Conservation (phyloP, 345 rosid genomes). For the Acer negundo region DNA sequence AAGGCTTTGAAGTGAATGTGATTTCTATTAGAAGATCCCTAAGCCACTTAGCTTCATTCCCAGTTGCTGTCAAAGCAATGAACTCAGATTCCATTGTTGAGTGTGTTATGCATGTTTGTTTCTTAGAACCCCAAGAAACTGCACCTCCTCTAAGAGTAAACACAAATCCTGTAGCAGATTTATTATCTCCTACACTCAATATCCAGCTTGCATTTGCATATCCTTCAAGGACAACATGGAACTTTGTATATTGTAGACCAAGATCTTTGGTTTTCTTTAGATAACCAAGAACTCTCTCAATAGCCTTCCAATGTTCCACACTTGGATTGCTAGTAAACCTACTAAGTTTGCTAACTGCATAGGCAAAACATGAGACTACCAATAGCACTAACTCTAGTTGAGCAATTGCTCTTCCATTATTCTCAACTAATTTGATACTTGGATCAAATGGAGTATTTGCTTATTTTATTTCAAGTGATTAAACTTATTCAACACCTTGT, state of each 20-base stretch:
- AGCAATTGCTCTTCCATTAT: too few relatives aligned
- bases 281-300: not conserved
- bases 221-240: not conserved
- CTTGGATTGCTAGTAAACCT: too few relatives aligned
- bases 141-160: not conserved
- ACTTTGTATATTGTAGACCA: not conserved
- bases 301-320: too few relatives aligned
- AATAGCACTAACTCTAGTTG: too few relatives aligned
- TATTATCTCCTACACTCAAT: not conserved
- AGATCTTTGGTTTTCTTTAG: not conserved
- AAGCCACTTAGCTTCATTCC: not conserved
- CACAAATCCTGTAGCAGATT: not conserved
- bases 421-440: too few relatives aligned
- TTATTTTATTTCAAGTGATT: too few relatives aligned
- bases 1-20: not conserved
- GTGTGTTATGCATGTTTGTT: too few relatives aligned
- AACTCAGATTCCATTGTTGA: not conserved
- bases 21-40: not conserved
- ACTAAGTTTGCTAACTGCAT: too few relatives aligned
- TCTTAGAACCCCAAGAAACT: not conserved
- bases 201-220: not conserved
- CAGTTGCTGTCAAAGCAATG: not conserved
- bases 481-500: too few relatives aligned
- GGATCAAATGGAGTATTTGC: too few relatives aligned
- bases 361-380: too few relatives aligned